phyloP scores from a whole-genome alignment of 768 basidiomycete genomes.

The Termitomyces sp. region DNA sequence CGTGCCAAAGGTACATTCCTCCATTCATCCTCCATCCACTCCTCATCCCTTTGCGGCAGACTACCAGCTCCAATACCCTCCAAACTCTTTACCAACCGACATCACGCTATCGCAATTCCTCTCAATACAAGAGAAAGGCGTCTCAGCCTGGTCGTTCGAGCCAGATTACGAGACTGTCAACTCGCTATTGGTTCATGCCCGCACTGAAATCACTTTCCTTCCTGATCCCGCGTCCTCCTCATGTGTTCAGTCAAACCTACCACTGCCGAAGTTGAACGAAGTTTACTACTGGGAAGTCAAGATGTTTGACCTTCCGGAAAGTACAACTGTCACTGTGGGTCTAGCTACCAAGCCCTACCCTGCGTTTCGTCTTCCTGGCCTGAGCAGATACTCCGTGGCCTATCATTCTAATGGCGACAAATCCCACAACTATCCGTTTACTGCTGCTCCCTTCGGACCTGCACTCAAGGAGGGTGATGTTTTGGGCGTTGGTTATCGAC shows the following conservation, averaged over 20 bases:
- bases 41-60: constrained; percentile 36
- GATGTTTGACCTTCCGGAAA: constrained; percentile 92
- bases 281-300: constrained; percentile 99
- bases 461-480: constrained; percentile 91
- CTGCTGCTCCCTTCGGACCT: constrained; percentile 77
- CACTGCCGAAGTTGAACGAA: constrained; percentile 95
- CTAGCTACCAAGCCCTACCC: constrained; percentile 97
- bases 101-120: constrained; percentile 98
- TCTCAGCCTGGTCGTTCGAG: constrained; percentile 99
- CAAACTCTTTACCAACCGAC: constrained; percentile 95
- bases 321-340: constrained; percentile 88
- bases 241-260: constrained; percentile 94
- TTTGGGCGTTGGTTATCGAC: constrained; percentile 92
- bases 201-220: constrained; percentile 97
- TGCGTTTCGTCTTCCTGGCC: constrained; percentile 86
- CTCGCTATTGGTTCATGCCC: constrained; percentile 87
- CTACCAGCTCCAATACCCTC: constrained; percentile 82
- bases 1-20: constrained; percentile 75
- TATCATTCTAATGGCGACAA: constrained; percentile 98
- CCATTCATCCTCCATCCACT: constrained; percentile 6
- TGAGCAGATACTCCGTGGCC: constrained; percentile 82
- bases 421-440: constrained; percentile 96
- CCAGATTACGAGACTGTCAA: constrained; percentile 96
- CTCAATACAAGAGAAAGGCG: constrained; percentile 98
- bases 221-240: constrained; percentile 94